Percentiles rank a stretch among this genome's conserved stretches.
Evolutionary conservation across 805 yeast species (phyloP).

Genomic region (Kluyveromyces dobzhanskii): DNA sequence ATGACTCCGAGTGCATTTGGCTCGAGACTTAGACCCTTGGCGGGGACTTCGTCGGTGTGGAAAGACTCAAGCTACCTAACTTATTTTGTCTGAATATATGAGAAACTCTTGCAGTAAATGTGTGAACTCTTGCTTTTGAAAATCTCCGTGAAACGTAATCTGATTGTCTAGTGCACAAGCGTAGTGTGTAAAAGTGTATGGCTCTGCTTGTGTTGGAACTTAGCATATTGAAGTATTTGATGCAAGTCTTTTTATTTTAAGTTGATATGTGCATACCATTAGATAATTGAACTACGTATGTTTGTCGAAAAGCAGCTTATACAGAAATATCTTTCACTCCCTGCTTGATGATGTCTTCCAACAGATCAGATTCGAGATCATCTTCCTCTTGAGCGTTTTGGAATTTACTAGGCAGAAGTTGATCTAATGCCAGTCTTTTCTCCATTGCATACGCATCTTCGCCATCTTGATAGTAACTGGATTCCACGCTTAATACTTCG

Average conservation of each 20-base stretch:
- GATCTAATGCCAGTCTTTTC: slow-evolving; percentile 53
- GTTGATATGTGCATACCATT: too few relatives aligned
- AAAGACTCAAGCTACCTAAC: slow-evolving; percentile 97
- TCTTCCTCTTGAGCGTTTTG: slow-evolving; percentile 45
- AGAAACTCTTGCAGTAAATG: neutral
- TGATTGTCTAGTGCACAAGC: too few relatives aligned
- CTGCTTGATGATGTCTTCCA: slow-evolving; percentile 28
- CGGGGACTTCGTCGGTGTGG: slow-evolving; percentile 75
- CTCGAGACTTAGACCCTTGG: slow-evolving; percentile 62
- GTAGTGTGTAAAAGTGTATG: too few relatives aligned
- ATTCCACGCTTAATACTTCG: slow-evolving; percentile 74
- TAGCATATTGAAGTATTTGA: too few relatives aligned
- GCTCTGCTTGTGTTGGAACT: too few relatives aligned
- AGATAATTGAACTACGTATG: neutral
- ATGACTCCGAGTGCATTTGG: slow-evolving; percentile 99
- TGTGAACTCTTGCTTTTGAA: too few relatives aligned
- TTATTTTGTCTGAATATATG: slow-evolving; percentile 46
- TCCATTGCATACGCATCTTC: slow-evolving; percentile 97
- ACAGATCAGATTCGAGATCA: slow-evolving; percentile 43
- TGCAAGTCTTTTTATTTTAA: too few relatives aligned
- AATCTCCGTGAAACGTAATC: too few relatives aligned
- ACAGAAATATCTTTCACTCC: slow-evolving; percentile 17
- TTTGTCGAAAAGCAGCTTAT: slow-evolving; percentile 4
- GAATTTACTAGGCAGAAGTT: slow-evolving; percentile 49
- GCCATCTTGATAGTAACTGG: slow-evolving; percentile 90